Evolutionary conservation across 2,329 filamentous ascomycete genomes (phyloP).

Genomic region (Clonostachys sp.): DNA sequence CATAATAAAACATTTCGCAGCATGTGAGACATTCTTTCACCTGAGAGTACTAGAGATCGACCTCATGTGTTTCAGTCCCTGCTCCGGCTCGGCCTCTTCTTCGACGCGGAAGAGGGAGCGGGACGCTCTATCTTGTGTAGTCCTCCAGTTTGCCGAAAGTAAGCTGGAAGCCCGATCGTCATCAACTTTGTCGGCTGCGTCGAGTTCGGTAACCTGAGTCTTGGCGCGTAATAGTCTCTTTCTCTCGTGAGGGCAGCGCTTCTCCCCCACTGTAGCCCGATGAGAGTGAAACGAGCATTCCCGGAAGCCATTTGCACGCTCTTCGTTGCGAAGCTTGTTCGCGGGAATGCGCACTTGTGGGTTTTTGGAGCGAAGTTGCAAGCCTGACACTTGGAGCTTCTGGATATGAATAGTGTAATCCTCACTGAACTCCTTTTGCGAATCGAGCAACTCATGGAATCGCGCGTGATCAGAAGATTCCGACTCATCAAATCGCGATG

Average conservation of each 20-base stretch:
- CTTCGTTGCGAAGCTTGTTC: slow-evolving; percentile 50
- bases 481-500: slow-evolving; percentile 18
- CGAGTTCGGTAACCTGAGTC: no score
- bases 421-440: slow-evolving; percentile 37
- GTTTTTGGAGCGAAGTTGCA: slow-evolving; percentile 53
- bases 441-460: slow-evolving; percentile 36
- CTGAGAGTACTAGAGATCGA: slow-evolving; percentile 21
- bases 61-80: slow-evolving; percentile 20
- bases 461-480: slow-evolving; percentile 18
- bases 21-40: not conserved
- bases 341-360: slow-evolving; percentile 53
- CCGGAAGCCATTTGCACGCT: slow-evolving; percentile 55
- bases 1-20: no score
- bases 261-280: slow-evolving; percentile 47
- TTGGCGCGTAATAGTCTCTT: not conserved
- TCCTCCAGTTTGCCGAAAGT: no score
- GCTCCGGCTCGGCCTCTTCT: slow-evolving; percentile 19
- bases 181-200: no score
- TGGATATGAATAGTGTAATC: slow-evolving; percentile 47
- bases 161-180: no score
- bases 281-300: slow-evolving; percentile 59
- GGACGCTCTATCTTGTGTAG: no score
- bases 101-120: slow-evolving; percentile 1
- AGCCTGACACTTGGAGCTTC: slow-evolving; percentile 45
- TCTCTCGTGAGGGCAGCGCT: slow-evolving; percentile 42